Evolutionary conservation across 208 protist genomes (phyloP).

Genomic region (Leishmania major): DNA sequence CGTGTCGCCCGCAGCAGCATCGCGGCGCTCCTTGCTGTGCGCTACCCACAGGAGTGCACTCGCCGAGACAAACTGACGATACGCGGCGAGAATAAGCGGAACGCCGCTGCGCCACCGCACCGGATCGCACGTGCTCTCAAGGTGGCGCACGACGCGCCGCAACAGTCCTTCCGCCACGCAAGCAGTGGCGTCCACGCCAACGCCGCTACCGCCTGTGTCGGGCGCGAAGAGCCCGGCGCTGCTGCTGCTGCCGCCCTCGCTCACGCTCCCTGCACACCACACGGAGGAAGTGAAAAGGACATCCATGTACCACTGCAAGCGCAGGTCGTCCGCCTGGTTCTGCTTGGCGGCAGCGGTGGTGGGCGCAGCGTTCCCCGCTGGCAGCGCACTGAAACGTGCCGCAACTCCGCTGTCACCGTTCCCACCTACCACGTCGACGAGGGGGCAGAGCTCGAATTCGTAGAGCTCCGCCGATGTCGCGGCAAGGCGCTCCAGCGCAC

Average conservation of each 20-base stretch:
- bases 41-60: slow-evolving; percentile 28
- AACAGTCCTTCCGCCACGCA: slow-evolving; percentile 8
- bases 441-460: slow-evolving; percentile 19
- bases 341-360: not conserved
- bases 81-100: slow-evolving; percentile 13
- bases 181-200: not conserved
- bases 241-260: not conserved
- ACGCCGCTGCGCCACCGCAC: slow-evolving; percentile 26
- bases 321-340: slow-evolving; percentile 13
- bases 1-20: not conserved
- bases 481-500: slow-evolving; percentile 5
- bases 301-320: slow-evolving; percentile 29
- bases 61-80: slow-evolving; percentile 12
- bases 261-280: slow-evolving; percentile 1
- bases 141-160: slow-evolving; percentile 4
- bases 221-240: not conserved
- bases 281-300: slow-evolving; percentile 17
- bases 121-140: slow-evolving; percentile 19
- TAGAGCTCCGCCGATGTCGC: slow-evolving; percentile 15
- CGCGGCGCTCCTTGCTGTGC: not conserved
- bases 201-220: not conserved
- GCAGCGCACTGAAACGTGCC: not conserved
- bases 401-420: not conserved
- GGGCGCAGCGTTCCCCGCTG: no score
- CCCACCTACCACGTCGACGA: not conserved